Conservation (phyloP, 2,329 filamentous ascomycete species). For the Exophiala aquamarina region DNA sequence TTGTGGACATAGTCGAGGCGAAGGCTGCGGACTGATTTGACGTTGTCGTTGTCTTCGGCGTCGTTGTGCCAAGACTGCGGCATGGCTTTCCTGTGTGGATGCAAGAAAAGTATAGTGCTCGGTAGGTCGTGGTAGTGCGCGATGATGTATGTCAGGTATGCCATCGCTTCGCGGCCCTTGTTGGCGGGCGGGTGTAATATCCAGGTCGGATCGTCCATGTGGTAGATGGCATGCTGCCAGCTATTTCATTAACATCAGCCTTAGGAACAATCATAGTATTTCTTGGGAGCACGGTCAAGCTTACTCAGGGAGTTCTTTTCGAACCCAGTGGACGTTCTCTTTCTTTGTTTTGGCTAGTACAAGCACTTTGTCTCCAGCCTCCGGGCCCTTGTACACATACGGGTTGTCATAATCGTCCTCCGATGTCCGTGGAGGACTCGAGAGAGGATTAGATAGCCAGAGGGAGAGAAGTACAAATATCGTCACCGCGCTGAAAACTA, state of each 20-base stretch:
- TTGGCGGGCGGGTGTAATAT: slow-evolving; percentile 50
- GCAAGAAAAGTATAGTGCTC: slow-evolving; percentile 61
- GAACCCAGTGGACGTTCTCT: slow-evolving; percentile 47
- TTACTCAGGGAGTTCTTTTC: slow-evolving; percentile 45
- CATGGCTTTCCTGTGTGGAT: slow-evolving; percentile 54
- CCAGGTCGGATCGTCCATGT: slow-evolving; percentile 27
- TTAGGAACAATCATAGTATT: no score
- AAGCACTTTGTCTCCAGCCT: slow-evolving; percentile 38
- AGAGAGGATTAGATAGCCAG: background rate
- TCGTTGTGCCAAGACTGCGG: slow-evolving; percentile 58
- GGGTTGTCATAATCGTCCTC: background rate
- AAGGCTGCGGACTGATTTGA: slow-evolving; percentile 32
- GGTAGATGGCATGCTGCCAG: slow-evolving; percentile 29
- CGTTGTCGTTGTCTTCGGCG: slow-evolving; percentile 37
- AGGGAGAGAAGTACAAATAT: no score
- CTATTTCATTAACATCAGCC: background rate
- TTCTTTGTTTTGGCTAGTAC: slow-evolving; percentile 46
- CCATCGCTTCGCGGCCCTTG: slow-evolving; percentile 64
- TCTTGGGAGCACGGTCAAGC: no score
- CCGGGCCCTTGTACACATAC: slow-evolving; percentile 9
- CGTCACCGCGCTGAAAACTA: no score
- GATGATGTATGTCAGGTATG: slow-evolving; percentile 62
- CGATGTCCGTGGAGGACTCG: background rate
- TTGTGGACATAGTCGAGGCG: slow-evolving; percentile 38
- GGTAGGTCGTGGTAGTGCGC: slow-evolving; percentile 61